Base-by-base conservation (phyloP, 108 stramenopile species). In the Cylindrotheca closterium region DNA sequence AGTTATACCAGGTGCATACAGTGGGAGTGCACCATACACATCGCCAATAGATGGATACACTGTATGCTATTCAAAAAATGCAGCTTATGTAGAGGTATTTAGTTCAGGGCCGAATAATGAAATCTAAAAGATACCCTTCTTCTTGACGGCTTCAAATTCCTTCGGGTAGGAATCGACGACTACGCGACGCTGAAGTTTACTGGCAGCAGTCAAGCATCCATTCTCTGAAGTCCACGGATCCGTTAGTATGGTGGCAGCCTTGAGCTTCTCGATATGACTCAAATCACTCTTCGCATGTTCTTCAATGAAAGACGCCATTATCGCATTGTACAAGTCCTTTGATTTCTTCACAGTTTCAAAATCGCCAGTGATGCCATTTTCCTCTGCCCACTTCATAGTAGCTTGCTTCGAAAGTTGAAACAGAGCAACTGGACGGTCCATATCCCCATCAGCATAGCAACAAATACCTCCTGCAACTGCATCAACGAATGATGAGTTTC, bases 191-290 rank as follows among this genome's bases (percentile, higher is more conserved):
- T 93, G 87, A 33, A 93, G 74, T 71, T 93, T 93, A 74, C 90
- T 93, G 23, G 88, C 87, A 32, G 92, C 92, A 19, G 92, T 93
- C 21, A 93, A 73, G 57, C 86, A 87, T 37, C 87, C 88, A 73
- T 93, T 93, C 61, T 93, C 92, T 29, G 88, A 87, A 45, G 92
- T 93, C 92, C 92, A 93, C 24, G 80, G 88, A 18, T 56, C 72
- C n/a, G 65, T 68, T 50, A 92, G 55, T 45, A 89, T 60, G 8
- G 71, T 74, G 49, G 89, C 54, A 12, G 73, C 85, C 4, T 83
- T 75, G 21, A 92, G 57, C 71, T 92, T 92, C 47, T 92, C 91
- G 33, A 85, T 73, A 59, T 75, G 80, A 65, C 78, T 74, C 60
- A 92, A 78, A 29, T 88, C 87, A 58, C 78, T 80, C 65, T 83